Percentiles rank a stretch among this genome's conserved stretches.
Evolutionary conservation across 768 basidiomycete species (phyloP).

Genomic region (Mycena belliarum): DNA sequence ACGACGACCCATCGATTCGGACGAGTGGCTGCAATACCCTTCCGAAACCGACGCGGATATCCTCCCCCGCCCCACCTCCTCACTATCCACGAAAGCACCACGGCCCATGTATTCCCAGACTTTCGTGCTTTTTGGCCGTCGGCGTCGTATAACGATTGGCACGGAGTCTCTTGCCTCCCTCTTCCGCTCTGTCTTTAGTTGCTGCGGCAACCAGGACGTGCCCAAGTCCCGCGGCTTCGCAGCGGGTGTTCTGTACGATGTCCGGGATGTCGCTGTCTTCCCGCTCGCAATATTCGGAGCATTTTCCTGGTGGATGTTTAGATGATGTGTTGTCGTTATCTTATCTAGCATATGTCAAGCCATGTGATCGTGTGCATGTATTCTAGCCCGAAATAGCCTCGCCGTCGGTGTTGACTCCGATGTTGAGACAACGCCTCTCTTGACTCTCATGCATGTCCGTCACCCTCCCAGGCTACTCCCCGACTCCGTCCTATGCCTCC

Average conservation of each 20-base stretch:
- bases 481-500: slow-evolving; percentile 35
- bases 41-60: slow-evolving; percentile 7
- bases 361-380: slow-evolving; percentile 8
- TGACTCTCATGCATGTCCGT: slow-evolving; percentile 19
- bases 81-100: neutral
- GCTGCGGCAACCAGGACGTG: slow-evolving; percentile 4
- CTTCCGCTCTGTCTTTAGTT: neutral
- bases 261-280: slow-evolving; percentile 43
- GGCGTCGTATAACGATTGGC: slow-evolving; percentile 21
- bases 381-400: too few species aligned
- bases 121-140: slow-evolving; percentile 21
- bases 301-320: slow-evolving; percentile 38
- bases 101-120: slow-evolving; percentile 15
- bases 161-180: neutral
- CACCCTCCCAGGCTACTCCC: slow-evolving; percentile 18
- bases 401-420: neutral
- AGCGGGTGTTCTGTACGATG: slow-evolving; percentile 37
- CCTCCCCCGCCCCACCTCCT: slow-evolving; percentile 9
- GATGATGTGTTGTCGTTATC: neutral
- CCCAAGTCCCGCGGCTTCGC: slow-evolving; percentile 25
- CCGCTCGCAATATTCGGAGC: slow-evolving; percentile 43
- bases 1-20: neutral
- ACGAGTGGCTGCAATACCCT: slow-evolving; percentile 14
- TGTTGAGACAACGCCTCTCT: neutral
- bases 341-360: neutral